Evolutionary conservation across 805 yeast genomes (phyloP).

Genomic region (Monosporozyma yasuniensis): DNA sequence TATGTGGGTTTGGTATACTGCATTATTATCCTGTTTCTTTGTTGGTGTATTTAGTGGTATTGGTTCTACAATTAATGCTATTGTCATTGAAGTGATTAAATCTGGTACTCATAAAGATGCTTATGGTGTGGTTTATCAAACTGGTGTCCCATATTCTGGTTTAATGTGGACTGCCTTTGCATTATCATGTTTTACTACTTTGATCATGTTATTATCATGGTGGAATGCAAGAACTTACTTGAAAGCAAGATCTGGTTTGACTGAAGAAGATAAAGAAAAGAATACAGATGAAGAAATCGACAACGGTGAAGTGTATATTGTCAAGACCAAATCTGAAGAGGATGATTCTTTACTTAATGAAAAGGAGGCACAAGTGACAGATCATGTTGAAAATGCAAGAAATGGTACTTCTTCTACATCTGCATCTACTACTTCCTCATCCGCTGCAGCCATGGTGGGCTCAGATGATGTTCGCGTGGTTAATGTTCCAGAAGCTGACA

Average conservation of each 20-base stretch:
- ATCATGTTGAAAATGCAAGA: constrained; percentile 1
- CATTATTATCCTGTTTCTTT: neutral
- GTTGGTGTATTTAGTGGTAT: constrained; percentile 22
- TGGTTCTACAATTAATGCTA: constrained; percentile 21
- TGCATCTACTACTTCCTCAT: neutral
- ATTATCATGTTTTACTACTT: constrained; percentile 9
- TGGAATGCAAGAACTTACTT: constrained; percentile 3
- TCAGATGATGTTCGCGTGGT: neutral
- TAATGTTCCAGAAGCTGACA: neutral
- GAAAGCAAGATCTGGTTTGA: neutral
- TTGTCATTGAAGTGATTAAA: constrained; percentile 24
- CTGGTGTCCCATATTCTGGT: constrained; percentile 23
- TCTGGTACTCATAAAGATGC: constrained; percentile 26
- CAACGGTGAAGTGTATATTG: neutral
- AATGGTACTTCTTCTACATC: neutral
- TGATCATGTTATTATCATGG: constrained; percentile 2
- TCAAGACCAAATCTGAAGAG: neutral
- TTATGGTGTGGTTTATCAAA: constrained; percentile 22
- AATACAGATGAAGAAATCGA: neutral
- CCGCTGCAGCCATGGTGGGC: neutral
- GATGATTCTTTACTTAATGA: neutral
- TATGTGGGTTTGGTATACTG: constrained; percentile 4
- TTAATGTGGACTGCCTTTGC: constrained; percentile 27
- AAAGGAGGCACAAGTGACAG: neutral
- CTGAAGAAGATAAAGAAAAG: neutral